phyloP scores from a whole-genome alignment of 148 eudicot species.

The Agrostemma githago region DNA sequence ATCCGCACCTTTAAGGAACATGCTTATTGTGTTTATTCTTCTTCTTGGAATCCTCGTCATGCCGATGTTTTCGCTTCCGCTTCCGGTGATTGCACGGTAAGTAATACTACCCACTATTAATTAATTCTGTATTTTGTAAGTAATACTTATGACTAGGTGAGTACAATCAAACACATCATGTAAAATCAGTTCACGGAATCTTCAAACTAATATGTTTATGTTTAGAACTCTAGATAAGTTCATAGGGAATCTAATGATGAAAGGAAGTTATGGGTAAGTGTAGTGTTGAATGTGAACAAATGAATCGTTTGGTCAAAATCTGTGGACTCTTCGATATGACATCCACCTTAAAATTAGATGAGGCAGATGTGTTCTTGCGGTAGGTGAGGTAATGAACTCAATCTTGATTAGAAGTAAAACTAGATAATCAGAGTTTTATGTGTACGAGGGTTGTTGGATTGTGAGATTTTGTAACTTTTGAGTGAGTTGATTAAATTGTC shows the following conservation, averaged over 20 bases:
- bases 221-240: background rate
- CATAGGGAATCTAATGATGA: background rate
- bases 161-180: background rate
- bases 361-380: background rate
- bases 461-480: background rate
- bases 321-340: background rate
- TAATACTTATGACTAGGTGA: no score
- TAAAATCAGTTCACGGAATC: background rate
- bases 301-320: background rate
- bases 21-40: conserved; percentile 81
- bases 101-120: no score
- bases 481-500: background rate
- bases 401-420: background rate
- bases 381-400: background rate
- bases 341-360: background rate
- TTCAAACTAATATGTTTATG: background rate
- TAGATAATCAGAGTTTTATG: background rate
- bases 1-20: conserved; percentile 91
- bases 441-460: background rate
- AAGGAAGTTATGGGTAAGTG: background rate
- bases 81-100: conserved; percentile 78
- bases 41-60: conserved; percentile 84
- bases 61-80: conserved; percentile 90
- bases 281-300: background rate
- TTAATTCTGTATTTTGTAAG: no score